Evolutionary conservation across 331 rosid genomes (phyloP), one percentile per base, ranked within the genome.

Genomic region (Saraca asoca): DNA sequence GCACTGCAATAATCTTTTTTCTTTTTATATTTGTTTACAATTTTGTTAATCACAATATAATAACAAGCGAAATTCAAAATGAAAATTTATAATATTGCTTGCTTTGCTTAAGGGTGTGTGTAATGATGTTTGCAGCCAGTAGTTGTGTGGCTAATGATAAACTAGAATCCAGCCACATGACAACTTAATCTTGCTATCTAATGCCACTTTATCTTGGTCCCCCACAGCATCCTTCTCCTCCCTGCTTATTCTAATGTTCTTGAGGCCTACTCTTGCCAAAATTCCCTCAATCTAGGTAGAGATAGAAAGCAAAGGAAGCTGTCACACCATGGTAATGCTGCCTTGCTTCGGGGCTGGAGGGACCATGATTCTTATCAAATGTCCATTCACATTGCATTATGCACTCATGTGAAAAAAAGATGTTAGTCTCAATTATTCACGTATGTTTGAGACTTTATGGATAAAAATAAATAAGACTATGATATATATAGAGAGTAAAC

Each of bases 71-170:
- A 37, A 9, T 43, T 35, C 56, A 31, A 13, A 64, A 46, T 17
- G 68, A 56, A 64, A 43, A 41, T 38, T 43, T 60, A 9, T 16
- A 57, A 72, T 31, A 77, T 45, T 74, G 39, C 54, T 45, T 74
- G 39, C 54, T 62, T 58, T 76, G 76, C 68, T 35, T 35, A 31
- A 7, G 55, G 71, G 70, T 69, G 74, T 6, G n/a, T 55, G 80
- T 73, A 80, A 88, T 88, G 85, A 85, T 86, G 88, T 7, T 59
- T 66, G 80, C 77, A 51, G 71, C 78, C 66, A 9, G 20, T 15
- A 64, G 63, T 69, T 80, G 78, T 80, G 85, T 16, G 71, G 66
- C 58, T 74, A 80, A 86, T 86, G 51, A 88, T 84, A 38, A 7
- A 31, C 29, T 65, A 50, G 72, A 68, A 62, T 58, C 68, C 56